Conservation (phyloP, 2,329 filamentous ascomycete species). For the Elsinoe fawcettii region DNA sequence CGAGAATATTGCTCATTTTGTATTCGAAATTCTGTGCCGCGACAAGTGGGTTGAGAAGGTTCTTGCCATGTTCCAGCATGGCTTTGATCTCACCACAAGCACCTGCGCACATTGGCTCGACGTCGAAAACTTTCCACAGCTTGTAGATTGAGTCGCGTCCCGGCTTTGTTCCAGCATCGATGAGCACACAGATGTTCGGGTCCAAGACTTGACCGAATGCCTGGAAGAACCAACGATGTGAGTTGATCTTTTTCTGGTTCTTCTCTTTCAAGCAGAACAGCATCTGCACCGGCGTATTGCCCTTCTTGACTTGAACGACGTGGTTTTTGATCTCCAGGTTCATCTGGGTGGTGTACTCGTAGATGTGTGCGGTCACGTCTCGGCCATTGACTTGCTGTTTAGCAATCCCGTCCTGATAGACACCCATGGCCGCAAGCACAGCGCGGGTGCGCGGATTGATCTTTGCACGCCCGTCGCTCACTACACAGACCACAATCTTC, state of each 20-base stretch:
- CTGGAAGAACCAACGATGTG: conserved; percentile 97
- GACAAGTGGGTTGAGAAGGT: conserved; percentile 85
- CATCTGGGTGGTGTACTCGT: conserved; percentile 83
- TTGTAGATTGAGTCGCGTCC: conserved; percentile 94
- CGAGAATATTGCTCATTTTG: conserved; percentile 99
- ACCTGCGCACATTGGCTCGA: conserved; percentile 94
- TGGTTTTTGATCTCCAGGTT: conserved; percentile 84
- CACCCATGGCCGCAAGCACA: conserved; percentile 83
- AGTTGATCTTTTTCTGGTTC: conserved; percentile 99
- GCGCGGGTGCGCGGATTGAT: conserved; percentile 90
- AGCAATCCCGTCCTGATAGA: conserved; percentile 96
- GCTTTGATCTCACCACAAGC: conserved; percentile 99
- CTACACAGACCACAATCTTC: conserved; percentile 97
- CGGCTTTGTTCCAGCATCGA: conserved; percentile 92
- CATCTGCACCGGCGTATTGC: conserved; percentile 83
- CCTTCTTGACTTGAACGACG: conserved; percentile 75
- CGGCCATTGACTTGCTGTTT: conserved; percentile 97
- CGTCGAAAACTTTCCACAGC: conserved; percentile 95
- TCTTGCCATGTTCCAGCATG: conserved; percentile 83
- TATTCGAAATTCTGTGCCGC: conserved; percentile 99
- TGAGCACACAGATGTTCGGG: conserved; percentile 91
- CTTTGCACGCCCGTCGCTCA: conserved; percentile 93
- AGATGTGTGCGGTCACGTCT: conserved; percentile 94
- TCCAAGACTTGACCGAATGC: conserved; percentile 88
- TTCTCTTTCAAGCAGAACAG: conserved; percentile 98